phyloP scores from a whole-genome alignment of 805 yeast species.

The Spathaspora arborariae region DNA sequence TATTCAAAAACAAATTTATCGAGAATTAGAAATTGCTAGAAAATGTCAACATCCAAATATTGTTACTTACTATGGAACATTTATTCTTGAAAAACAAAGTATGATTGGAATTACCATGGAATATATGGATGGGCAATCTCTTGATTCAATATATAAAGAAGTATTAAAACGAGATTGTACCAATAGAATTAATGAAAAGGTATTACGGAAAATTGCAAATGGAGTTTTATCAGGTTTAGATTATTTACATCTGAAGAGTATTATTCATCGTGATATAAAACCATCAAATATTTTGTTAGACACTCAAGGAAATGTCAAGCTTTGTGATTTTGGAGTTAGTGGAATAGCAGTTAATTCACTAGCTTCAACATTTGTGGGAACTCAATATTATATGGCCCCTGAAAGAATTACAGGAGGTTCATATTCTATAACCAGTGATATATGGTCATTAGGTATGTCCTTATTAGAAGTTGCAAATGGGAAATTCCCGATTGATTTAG shows the following conservation, averaged over 20 bases:
- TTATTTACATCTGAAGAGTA: constrained; percentile 80
- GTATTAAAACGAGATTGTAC: constrained; percentile 60
- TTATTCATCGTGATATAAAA: constrained; percentile 93
- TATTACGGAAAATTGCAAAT: constrained; percentile 85
- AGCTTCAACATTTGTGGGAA: constrained; percentile 96
- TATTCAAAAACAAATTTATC: constrained; percentile 80
- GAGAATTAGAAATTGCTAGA: constrained; percentile 87
- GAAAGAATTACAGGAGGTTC: constrained; percentile 95
- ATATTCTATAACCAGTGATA: constrained; percentile 91
- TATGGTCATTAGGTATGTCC: constrained; percentile 87
- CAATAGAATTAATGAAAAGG: constrained; percentile 89
- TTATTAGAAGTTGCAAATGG: constrained; percentile 90
- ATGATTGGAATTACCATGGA: constrained; percentile 96
- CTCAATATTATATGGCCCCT: constrained; percentile 98
- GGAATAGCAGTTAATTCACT: constrained; percentile 94
- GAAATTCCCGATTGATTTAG: constrained; percentile 56
- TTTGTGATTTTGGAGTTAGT: constrained; percentile 97
- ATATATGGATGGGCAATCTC: constrained; percentile 88
- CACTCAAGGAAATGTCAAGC: constrained; percentile 72
- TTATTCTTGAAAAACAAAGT: constrained; percentile 68
- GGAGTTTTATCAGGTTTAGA: constrained; percentile 81
- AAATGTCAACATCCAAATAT: constrained; percentile 79
- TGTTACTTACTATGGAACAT: constrained; percentile 91
- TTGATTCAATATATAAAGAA: constrained; percentile 85
- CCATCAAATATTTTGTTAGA: constrained; percentile 90